A percentile compares a stretch with the other conserved stretches of the same genome.
These are phyloP conservation scores for Epichloe sylvatica DNA, from an alignment of 2,329 filamentous ascomycete genomes.

Conservation along the genomic window DNA sequence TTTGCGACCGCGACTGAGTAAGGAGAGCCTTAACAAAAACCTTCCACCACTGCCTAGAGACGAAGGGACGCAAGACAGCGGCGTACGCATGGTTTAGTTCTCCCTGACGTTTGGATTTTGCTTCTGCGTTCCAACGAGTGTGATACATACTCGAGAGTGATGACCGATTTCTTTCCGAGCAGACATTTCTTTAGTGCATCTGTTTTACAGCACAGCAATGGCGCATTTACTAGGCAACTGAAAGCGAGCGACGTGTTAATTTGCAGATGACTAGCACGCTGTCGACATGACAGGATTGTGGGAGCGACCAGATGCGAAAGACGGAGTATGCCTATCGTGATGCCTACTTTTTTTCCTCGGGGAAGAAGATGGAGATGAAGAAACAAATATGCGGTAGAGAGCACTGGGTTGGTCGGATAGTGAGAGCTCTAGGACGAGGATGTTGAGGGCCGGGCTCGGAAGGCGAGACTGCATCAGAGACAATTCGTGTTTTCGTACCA, in stretches of 20 bases:
- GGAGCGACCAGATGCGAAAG: not conserved
- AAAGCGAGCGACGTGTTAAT: slow-evolving; percentile 6
- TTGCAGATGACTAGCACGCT: not conserved
- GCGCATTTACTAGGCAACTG: not conserved
- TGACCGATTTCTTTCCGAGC: not conserved
- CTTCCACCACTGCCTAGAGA: slow-evolving; percentile 40
- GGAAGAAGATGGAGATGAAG: not conserved
- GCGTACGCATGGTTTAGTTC: slow-evolving; percentile 20
- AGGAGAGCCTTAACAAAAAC: slow-evolving; percentile 46
- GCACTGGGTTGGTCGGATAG: not conserved
- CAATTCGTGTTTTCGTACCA: not conserved
- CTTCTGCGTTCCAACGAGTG: slow-evolving; percentile 8
- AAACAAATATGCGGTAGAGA: not conserved
- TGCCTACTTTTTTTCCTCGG: not conserved
- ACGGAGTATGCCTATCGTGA: not conserved
- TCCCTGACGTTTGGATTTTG: slow-evolving; percentile 8
- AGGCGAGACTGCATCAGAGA: not conserved
- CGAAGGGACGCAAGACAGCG: slow-evolving; percentile 15
- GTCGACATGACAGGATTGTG: not conserved
- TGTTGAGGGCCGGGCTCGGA: not conserved
- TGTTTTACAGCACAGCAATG: slow-evolving; percentile 4
- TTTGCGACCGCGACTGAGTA: slow-evolving; percentile 29
- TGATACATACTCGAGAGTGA: not conserved
- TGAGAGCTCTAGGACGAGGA: not conserved
- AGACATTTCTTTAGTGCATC: slow-evolving; percentile 1